Conservation (phyloP, 768 basidiomycete species). For the Suillus spraguei region DNA sequence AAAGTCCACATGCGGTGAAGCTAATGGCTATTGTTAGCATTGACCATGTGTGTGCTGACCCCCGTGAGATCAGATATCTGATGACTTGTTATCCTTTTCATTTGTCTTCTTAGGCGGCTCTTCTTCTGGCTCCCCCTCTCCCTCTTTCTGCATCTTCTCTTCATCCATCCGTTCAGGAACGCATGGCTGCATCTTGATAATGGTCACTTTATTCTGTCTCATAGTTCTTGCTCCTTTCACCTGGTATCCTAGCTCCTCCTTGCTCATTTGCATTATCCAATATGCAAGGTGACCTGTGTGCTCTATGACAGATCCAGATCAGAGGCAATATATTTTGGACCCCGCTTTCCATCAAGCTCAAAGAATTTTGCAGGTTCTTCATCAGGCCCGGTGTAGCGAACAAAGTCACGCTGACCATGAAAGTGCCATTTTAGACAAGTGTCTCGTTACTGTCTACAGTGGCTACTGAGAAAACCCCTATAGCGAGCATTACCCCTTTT, state of each 20-base stretch:
- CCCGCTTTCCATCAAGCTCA: slow-evolving; percentile 26
- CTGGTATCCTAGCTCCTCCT: slow-evolving; percentile 2
- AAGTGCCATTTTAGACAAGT: no score
- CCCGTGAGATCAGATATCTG: no score
- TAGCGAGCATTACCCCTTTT: no score
- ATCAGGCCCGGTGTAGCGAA: no score
- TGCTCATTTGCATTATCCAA: slow-evolving; percentile 24
- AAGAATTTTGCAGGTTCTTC: slow-evolving; percentile 26
- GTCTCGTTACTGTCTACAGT: no score
- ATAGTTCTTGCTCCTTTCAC: slow-evolving; percentile 19
- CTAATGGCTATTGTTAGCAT: slow-evolving; percentile 15
- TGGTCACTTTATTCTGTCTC: slow-evolving; percentile 17
- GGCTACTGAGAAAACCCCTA: no score
- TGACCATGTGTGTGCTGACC: no score
- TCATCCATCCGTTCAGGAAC: no score
- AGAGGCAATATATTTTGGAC: slow-evolving; percentile 28
- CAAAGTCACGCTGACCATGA: no score
- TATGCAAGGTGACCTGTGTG: slow-evolving; percentile 34
- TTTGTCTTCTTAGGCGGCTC: no score
- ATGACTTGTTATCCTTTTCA: not conserved
- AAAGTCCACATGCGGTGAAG: slow-evolving; percentile 16
- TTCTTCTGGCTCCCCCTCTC: no score
- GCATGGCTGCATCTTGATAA: slow-evolving; percentile 14
- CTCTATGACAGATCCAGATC: slow-evolving; percentile 28
- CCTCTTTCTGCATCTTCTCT: no score